Evolutionary conservation across 2,329 filamentous ascomycete genomes (phyloP), one percentile per base, ranked within the genome.

Genomic region (Colletotrichum liaoningense): DNA sequence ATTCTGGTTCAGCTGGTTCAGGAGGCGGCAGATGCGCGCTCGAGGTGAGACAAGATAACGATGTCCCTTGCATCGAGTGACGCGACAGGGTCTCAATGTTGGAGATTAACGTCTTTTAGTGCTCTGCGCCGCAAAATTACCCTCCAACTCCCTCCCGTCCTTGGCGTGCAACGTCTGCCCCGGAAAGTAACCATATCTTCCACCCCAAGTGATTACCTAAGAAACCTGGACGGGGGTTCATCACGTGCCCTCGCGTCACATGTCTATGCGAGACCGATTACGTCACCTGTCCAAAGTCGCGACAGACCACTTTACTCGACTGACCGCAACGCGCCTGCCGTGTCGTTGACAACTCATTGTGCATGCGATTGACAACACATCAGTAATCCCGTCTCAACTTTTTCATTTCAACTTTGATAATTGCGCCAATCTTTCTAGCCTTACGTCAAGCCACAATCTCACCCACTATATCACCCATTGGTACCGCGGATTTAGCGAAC

Each of bases 231-330:
- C 24, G 24, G 24, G 24, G 24, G n/a, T 8, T 1, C 12, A 35
- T 58, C 62, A 72, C 68, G 72, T 67, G 72, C 22, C 14, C 2
- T 12, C 8, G 7, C 14, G 22, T 57, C 68, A 74, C 62, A 42
- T 74, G 68, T 16, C 35, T 63, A 69, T 57, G 57, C 33, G 11
- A 14, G 12, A 12, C 49, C 22, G 63, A 56, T 28, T 16, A 67
- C 71, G 71, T 73, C 71, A 67, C 63, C 38, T 19, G 6, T 1
- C 4, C 8, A 28, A 63, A 59, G 42, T 52, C 72, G 72, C 68
- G 72, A 14, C 68, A 12, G 28, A 42, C 52, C 62, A 72, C 71
- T 68, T 58, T 74, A 63, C 60, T 60, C 59, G n/a, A 49, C 24
- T 5, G 55, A 64, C 30, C 14, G 12, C 58, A 67, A 74, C 68